These are phyloP conservation scores for Parietaria judaica DNA, from an alignment of 306 rosid genomes.

Conservation along the genomic window DNA sequence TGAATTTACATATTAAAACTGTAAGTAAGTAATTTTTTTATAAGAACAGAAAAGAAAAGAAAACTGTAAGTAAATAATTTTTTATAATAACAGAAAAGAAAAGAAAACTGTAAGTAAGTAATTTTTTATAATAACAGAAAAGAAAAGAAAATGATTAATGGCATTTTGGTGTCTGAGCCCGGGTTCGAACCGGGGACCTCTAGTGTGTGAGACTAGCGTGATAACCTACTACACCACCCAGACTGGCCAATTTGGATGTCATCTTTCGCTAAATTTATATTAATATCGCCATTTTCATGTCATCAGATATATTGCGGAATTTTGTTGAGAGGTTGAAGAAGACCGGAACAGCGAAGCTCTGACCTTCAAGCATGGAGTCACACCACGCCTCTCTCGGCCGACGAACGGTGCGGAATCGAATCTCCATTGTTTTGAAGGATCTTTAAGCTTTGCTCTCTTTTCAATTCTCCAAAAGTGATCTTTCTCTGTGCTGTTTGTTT, in stretches of 20 bases:
- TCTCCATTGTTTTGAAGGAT: neutral
- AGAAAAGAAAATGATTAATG: neutral
- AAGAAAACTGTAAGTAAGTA: no score
- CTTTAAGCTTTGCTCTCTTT: neutral
- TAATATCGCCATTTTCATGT: neutral
- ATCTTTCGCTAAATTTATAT: accelerated
- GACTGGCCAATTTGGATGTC: neutral
- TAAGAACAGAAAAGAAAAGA: no score
- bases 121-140: neutral
- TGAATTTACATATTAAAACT: no score
- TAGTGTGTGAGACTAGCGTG: constrained; percentile 49
- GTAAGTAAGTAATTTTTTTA: no score
- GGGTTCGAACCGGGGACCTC: constrained; percentile 50
- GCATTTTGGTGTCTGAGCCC: constrained; percentile 26
- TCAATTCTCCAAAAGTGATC: neutral
- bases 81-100: no score
- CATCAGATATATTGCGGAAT: neutral
- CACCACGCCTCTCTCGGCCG: constrained; percentile 82
- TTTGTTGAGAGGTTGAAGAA: constrained; percentile 12
- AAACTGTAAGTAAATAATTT: no score
- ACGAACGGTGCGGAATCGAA: constrained; percentile 47
- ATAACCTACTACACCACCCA: constrained; percentile 50
- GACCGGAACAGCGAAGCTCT: neutral
- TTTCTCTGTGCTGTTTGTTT: neutral
- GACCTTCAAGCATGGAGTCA: constrained; percentile 44